These are phyloP conservation scores for Epichloe amarillans DNA, from an alignment of 2,329 filamentous ascomycete genomes.

Conservation along the genomic window DNA sequence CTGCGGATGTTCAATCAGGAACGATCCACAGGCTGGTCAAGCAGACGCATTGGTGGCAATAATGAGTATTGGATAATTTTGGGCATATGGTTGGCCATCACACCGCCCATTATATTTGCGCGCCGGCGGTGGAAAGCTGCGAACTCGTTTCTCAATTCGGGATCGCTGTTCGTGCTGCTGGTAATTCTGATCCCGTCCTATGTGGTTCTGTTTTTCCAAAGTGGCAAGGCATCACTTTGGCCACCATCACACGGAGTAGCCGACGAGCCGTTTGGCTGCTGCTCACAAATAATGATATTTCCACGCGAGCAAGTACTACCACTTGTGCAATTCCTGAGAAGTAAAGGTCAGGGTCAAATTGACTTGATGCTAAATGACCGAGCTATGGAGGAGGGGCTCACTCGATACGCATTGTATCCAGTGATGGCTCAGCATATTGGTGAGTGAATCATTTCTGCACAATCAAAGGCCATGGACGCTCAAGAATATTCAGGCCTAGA, in stretches of 20 bases:
- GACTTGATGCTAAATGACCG: neutral
- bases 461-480: neutral
- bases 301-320: neutral
- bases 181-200: neutral
- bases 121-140: neutral
- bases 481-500: neutral
- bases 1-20: neutral
- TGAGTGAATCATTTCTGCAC: neutral
- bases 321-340: neutral
- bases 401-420: neutral
- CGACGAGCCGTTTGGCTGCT: constrained; percentile 1
- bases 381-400: neutral
- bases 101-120: neutral
- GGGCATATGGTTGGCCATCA: neutral
- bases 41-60: neutral
- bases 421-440: neutral
- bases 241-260: neutral
- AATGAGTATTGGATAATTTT: neutral
- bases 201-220: neutral
- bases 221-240: neutral
- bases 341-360: neutral
- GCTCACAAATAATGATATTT: neutral
- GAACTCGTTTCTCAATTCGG: neutral
- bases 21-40: neutral
- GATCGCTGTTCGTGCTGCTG: neutral